Evolutionary conservation across 2,329 filamentous ascomycete genomes (phyloP).

Genomic region (Colletotrichum filicis): DNA sequence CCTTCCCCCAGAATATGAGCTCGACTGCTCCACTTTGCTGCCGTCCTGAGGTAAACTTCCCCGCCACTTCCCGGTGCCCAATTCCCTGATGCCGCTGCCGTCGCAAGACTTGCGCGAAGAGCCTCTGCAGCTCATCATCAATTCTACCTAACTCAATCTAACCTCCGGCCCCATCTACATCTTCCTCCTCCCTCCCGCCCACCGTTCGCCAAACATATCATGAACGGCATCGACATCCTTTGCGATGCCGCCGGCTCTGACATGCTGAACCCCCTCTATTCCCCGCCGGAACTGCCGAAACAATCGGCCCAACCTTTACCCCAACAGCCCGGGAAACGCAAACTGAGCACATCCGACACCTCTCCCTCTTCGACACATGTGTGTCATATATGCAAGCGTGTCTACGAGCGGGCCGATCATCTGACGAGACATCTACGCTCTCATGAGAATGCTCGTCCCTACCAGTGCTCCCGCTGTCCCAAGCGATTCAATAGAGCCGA

Average conservation of each 20-base stretch:
- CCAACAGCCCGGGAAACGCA: constrained; percentile 23
- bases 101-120: constrained; percentile 11
- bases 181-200: not conserved
- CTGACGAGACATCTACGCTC: constrained; percentile 29
- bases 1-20: constrained; percentile 4
- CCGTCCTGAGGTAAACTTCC: not conserved
- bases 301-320: constrained; percentile 18
- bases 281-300: constrained; percentile 21
- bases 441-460: constrained; percentile 32
- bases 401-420: constrained; percentile 34
- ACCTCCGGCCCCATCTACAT: not conserved
- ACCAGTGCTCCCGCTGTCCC: constrained; percentile 29
- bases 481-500: constrained; percentile 33
- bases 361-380: constrained; percentile 23
- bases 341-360: constrained; percentile 24
- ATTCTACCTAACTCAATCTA: constrained; percentile 12
- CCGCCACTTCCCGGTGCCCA: constrained; percentile 31
- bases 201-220: not conserved
- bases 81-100: constrained; percentile 18
- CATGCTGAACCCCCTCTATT: constrained; percentile 26
- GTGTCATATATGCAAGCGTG: constrained; percentile 28
- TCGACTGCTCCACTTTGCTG: not conserved
- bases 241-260: constrained; percentile 34
- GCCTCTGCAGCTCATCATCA: constrained; percentile 9
- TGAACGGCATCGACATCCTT: constrained; percentile 31